Evolutionary conservation across 1,139 yeast species (phyloP), one percentile per base, ranked within the genome.

Genomic region (Debaryomyces sp.): DNA sequence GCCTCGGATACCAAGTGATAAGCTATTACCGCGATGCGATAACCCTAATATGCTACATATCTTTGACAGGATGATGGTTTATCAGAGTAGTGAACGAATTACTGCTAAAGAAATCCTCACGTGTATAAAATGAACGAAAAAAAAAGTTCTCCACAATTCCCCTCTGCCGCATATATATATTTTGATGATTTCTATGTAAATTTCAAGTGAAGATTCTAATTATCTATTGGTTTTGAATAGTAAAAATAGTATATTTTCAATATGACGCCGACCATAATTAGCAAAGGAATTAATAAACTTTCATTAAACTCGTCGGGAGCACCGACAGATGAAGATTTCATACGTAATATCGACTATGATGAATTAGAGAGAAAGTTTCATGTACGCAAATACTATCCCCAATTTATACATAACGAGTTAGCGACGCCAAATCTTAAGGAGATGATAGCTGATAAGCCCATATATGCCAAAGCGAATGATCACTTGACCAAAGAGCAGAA

Each of bases 311-410:
- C 22, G 13, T 50, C 41, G 15, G 42, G 36, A 21, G 41, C 35
- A 27, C 38, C 45, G 26, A 23, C 37, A 12, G 59, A 58, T 46
- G 50, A 50, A n/a, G 62, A 60, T 22, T 59, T 50, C 50, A 62
- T 67, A 34, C 61, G 61, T 44, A 37, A 52, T 27, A 58, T 73
- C 30, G 63, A 76, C 59, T 76, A 74, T 56, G 75, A 70, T 5
- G 68, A 63, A 44, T 61, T 76, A 44, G 80, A 75, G 52, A 46
- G 53, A 10, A 61, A 64, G 45, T 75, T 60, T 52, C 59, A 71
- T 26, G 67, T 76, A 45, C 67, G 63, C 54, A 75, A 74, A 53
- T 75, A 75, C 56, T 68, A 68, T 43, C 81, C 80, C 3, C 57
- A 61, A 46, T 72, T 60, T 55, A 67, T 76, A 50, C 80, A 75